Evolutionary conservation across 2,329 filamentous ascomycete species (phyloP), one percentile per base, ranked within the genome.

Genomic region (Davidsoniella eucalypti): DNA sequence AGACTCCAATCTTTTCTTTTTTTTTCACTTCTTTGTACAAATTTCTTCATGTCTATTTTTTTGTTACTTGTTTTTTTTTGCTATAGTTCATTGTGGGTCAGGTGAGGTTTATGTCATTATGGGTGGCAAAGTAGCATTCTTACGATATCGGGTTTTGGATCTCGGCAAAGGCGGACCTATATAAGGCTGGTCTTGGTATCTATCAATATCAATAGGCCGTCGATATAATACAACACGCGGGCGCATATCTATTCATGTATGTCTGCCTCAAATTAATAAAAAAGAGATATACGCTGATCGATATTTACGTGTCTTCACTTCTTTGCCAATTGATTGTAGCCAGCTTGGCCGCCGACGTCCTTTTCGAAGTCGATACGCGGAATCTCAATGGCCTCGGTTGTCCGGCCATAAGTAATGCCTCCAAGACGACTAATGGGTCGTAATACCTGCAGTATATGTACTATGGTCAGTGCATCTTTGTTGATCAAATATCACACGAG

Each of bases 321-420:
- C 33, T 52, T 49, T 21, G 18, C 26, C 45, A 84, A 61, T 58
- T 75, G 75, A 56, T 78, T 71, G 37, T 68, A 67, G 2, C 72
- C 75, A 52, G 80, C 75, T 26, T 67, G 67, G 0, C 69, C 69
- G 9, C 70, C 68, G 5, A 72, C 45, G 54, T 77, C 71, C 60
- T 68, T 68, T 41, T 69, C 65, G 55, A 72, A 81, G 54, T 73
- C 71, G 0, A 73, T 79, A 39, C 83, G 69, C 5, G 73, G 76
- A 21, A 94, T 64, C 68, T 94, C 87, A 23, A 86, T 66, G 0
- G 68, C 81, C 55, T 88, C 78, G 0, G 74, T 79, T 0, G 75
- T 68, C 41, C 87, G 73, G 0, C 73, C 82, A 61, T 94, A 96
- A 0, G 82, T 82, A 58, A 95, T 93, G 1, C 90, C 90, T 23